These are phyloP conservation scores for Trypanosoma rangeli DNA, from an alignment of 208 protist species.

Conservation along the genomic window DNA sequence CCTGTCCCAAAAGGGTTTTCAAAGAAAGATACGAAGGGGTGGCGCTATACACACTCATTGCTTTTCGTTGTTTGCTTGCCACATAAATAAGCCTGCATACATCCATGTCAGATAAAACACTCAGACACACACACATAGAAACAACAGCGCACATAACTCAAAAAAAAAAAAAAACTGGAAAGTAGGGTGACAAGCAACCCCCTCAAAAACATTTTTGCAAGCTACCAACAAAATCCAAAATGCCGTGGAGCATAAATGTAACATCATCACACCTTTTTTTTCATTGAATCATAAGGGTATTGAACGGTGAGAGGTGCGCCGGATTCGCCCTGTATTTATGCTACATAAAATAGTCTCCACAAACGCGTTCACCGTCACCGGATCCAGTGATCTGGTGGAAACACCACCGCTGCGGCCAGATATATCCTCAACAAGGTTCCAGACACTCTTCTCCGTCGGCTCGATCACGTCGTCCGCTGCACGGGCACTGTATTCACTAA, in stretches of 20 bases:
- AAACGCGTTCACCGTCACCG: constrained; percentile 21
- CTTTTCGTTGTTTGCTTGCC: background rate
- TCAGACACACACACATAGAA: too few relatives aligned
- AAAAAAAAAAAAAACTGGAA: background rate
- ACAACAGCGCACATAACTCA: too few relatives aligned
- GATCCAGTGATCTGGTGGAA: constrained; percentile 16
- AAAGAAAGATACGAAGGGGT: too few relatives aligned
- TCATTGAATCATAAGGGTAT: background rate
- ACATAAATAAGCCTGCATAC: background rate
- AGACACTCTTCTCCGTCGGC: constrained; percentile 23
- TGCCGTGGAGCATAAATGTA: background rate
- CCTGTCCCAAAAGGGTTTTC: too few relatives aligned
- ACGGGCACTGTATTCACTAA: constrained; percentile 23
- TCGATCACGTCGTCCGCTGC: constrained; percentile 14
- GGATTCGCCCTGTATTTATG: constrained; percentile 5
- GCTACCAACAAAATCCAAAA: background rate
- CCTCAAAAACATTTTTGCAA: background rate
- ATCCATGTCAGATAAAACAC: background rate
- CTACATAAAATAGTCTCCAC: constrained; percentile 22
- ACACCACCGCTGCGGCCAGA: constrained; percentile 3
- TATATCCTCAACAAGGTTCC: constrained; percentile 25
- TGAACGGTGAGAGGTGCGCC: background rate
- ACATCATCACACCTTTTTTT: constrained; percentile 2
- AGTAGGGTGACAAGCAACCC: background rate
- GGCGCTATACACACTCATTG: background rate